Evolutionary conservation across 768 basidiomycete species (phyloP), one percentile per base, ranked within the genome.

Genomic region (Leccinum boreale): DNA sequence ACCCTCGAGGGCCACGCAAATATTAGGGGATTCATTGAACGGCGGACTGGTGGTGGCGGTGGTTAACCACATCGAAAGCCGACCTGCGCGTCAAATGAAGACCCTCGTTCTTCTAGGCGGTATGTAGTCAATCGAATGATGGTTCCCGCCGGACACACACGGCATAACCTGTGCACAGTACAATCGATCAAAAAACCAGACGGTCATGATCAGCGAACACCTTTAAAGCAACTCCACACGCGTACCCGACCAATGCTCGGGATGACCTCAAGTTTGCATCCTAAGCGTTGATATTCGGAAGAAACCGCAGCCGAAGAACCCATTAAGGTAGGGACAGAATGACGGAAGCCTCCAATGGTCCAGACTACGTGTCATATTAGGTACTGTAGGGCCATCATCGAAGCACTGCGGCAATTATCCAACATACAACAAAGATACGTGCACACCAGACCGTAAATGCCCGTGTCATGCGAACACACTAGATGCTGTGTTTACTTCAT

Each of bases 11-110:
- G 89, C 3, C 90, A 92, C 70, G 76, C 82, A 35, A 89, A 87
- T 64, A 89, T 92, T 68, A 82, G 85, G 67, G 85, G 81, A 12
- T 92, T 91, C 72, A 90, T 92, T 62, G 89, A 92, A 72, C 78
- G 89, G 65, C 78, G 87, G 67, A 84, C 82, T 2, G 73, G 74
- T 28, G 75, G 73, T 6, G 73, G 74, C 24, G 75, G 73, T 6
- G 72, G 70, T 57, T 74, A 68, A 57, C 46, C 24, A 4, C 26
- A 29, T 11, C 4, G 12, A 26, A 31, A 15, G 33, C 39, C 31
- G 19, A 52, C 19, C 31, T 26, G 48, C 50, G 35, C 33, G 46
- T 36, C 24, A 46, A 46, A 53, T 54, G 55, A 51, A 49, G 39
- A 51, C 55, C 53, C 53, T 46, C 29, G 28, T 42, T 56, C 29